Evolutionary conservation across 2,329 filamentous ascomycete species (phyloP).

Genomic region (Nigrospora osmanthi): DNA sequence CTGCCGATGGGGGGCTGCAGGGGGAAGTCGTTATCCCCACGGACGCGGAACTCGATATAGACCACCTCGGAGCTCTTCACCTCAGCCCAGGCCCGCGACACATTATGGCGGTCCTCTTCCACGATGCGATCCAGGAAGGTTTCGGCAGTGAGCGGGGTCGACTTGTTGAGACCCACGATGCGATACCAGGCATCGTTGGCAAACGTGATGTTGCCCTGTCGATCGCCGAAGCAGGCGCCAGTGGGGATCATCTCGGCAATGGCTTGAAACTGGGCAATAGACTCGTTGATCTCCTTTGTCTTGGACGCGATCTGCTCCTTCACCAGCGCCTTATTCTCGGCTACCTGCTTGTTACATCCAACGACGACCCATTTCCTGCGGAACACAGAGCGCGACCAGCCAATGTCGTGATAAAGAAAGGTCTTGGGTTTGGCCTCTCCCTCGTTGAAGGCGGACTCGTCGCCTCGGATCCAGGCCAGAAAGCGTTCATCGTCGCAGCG

Average conservation of each 20-base stretch:
- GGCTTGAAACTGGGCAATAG: slow-evolving; percentile 58
- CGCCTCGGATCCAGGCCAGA: slow-evolving; percentile 29
- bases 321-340: neutral
- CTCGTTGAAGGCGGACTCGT: slow-evolving; percentile 2
- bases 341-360: slow-evolving; percentile 27
- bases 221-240: slow-evolving; percentile 64
- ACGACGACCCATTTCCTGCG: slow-evolving; percentile 28
- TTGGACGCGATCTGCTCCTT: slow-evolving; percentile 40
- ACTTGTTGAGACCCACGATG: slow-evolving; percentile 36
- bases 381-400: slow-evolving; percentile 29
- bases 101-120: slow-evolving; percentile 34
- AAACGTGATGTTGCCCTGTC: slow-evolving; percentile 57
- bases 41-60: slow-evolving; percentile 40
- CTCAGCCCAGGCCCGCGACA: slow-evolving; percentile 32
- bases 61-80: slow-evolving; percentile 27
- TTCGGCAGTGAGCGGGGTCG: slow-evolving; percentile 19
- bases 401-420: slow-evolving; percentile 18
- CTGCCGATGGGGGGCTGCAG: slow-evolving; percentile 19
- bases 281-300: slow-evolving; percentile 40
- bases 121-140: slow-evolving; percentile 35
- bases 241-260: slow-evolving; percentile 69
- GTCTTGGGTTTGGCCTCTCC: slow-evolving; percentile 3
- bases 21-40: slow-evolving; percentile 13
- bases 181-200: slow-evolving; percentile 61
- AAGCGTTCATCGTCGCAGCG: slow-evolving; percentile 24